Percentiles rank a stretch among this genome's conserved stretches.
Evolutionary conservation across 805 yeast genomes (phyloP).

Genomic region (Sungouiozyma intestinalis): DNA sequence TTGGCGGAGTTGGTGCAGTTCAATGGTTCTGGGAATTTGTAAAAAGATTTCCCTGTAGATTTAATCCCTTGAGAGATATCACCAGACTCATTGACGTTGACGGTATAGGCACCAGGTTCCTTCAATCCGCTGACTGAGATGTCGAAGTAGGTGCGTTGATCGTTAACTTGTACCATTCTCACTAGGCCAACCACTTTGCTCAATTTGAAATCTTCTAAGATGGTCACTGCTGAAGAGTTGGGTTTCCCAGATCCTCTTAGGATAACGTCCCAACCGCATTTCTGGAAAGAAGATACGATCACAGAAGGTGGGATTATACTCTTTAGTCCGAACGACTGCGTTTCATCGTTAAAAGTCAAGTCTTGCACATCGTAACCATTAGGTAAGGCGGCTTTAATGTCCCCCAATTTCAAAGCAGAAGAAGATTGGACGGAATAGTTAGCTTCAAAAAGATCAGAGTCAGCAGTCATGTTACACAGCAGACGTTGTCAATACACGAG

Average conservation of each 20-base stretch:
- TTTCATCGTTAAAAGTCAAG: neutral
- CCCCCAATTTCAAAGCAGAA: neutral
- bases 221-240: constrained; percentile 84
- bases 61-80: constrained; percentile 64
- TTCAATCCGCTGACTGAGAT: constrained; percentile 63
- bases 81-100: constrained; percentile 60
- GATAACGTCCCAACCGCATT: constrained; percentile 78
- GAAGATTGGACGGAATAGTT: neutral
- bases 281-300: constrained; percentile 57
- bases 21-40: constrained; percentile 24
- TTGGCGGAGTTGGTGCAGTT: too few species aligned
- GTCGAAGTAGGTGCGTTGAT: constrained; percentile 51
- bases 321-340: constrained; percentile 33
- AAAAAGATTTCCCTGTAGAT: constrained; percentile 48
- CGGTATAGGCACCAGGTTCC: constrained; percentile 53
- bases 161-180: constrained; percentile 61
- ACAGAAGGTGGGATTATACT: constrained; percentile 71
- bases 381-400: constrained; percentile 1
- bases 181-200: constrained; percentile 69
- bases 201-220: constrained; percentile 57
- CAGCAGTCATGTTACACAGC: neutral
- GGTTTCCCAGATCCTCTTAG: constrained; percentile 85
- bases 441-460: neutral
- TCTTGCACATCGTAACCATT: neutral
- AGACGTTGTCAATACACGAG: neutral